Conservation (phyloP, 805 yeast genomes). For the Wickerhamomyces queroliae region DNA sequence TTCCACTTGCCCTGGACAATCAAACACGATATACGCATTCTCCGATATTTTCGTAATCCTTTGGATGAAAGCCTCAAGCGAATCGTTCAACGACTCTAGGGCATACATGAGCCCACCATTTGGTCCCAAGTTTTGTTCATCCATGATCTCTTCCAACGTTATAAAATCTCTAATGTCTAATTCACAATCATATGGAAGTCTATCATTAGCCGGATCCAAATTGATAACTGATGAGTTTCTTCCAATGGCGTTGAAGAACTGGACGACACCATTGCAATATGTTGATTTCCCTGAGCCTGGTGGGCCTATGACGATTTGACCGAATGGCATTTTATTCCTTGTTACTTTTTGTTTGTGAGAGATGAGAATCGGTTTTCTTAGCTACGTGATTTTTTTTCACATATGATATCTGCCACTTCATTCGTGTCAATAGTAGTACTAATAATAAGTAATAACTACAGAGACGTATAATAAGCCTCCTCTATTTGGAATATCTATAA, state of each 20-base stretch:
- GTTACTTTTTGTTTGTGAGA: too few relatives aligned
- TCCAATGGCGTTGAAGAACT: slow-evolving; percentile 91
- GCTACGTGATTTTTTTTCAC: too few relatives aligned
- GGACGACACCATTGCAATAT: slow-evolving; percentile 87
- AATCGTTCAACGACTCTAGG: slow-evolving; percentile 56
- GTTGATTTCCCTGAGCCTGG: slow-evolving; percentile 98
- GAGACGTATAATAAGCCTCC: too few relatives aligned
- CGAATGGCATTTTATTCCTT: slow-evolving; percentile 63
- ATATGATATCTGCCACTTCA: too few relatives aligned
- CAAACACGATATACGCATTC: slow-evolving; percentile 67
- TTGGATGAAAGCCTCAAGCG: slow-evolving; percentile 51
- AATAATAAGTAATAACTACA: too few relatives aligned
- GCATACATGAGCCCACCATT: slow-evolving; percentile 90
- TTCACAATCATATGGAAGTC: slow-evolving; percentile 62
- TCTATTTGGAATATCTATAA: too few relatives aligned
- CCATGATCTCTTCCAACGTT: slow-evolving; percentile 91
- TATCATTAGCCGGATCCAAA: slow-evolving; percentile 89
- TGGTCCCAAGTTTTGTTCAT: slow-evolving; percentile 88
- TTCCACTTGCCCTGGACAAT: slow-evolving; percentile 96
- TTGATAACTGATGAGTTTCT: slow-evolving; percentile 80
- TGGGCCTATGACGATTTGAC: slow-evolving; percentile 94
- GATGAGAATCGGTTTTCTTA: too few relatives aligned
- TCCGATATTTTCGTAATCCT: slow-evolving; percentile 53
- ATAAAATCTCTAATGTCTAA: slow-evolving; percentile 80
- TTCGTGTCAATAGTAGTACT: too few relatives aligned